Evolutionary conservation across 768 basidiomycete species (phyloP).

Genomic region (Podaxis pistillaris): DNA sequence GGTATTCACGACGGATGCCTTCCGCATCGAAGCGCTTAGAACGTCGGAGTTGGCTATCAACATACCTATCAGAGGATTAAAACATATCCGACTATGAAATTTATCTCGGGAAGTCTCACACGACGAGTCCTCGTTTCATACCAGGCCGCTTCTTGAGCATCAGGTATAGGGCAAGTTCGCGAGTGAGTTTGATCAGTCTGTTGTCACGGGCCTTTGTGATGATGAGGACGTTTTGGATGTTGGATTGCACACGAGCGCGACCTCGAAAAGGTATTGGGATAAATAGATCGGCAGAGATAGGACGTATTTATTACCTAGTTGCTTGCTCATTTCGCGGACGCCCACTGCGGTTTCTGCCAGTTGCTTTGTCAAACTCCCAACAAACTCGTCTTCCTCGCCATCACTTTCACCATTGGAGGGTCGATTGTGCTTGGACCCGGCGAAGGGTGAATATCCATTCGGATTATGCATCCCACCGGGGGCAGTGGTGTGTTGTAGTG

Average conservation of each 20-base stretch:
- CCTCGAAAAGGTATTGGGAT: constrained; percentile 46
- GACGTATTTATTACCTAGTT: constrained; percentile 62
- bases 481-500: constrained; percentile 34
- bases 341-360: constrained; percentile 96
- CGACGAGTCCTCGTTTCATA: constrained; percentile 74
- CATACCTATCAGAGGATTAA: constrained; percentile 59
- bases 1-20: constrained; percentile 82
- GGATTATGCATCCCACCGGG: constrained; percentile 20
- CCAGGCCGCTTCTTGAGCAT: constrained; percentile 82
- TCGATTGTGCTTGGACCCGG: constrained; percentile 15
- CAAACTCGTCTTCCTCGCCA: constrained; percentile 68
- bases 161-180: constrained; percentile 91
- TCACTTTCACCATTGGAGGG: constrained; percentile 27
- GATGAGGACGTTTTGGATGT: constrained; percentile 91
- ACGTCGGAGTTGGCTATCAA: constrained; percentile 84
- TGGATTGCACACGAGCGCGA: constrained; percentile 85
- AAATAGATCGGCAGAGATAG: constrained; percentile 3
- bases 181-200: constrained; percentile 89
- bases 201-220: constrained; percentile 99
- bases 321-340: constrained; percentile 98
- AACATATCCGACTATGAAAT: constrained; percentile 1
- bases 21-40: constrained; percentile 94
- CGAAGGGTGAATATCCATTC: constrained; percentile 17
- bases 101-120: constrained; percentile 45
- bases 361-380: constrained; percentile 82